Evolutionary conservation across 2,329 filamentous ascomycete genomes (phyloP), one percentile per base, ranked within the genome.

Genomic region (Ophiostoma populinum): DNA sequence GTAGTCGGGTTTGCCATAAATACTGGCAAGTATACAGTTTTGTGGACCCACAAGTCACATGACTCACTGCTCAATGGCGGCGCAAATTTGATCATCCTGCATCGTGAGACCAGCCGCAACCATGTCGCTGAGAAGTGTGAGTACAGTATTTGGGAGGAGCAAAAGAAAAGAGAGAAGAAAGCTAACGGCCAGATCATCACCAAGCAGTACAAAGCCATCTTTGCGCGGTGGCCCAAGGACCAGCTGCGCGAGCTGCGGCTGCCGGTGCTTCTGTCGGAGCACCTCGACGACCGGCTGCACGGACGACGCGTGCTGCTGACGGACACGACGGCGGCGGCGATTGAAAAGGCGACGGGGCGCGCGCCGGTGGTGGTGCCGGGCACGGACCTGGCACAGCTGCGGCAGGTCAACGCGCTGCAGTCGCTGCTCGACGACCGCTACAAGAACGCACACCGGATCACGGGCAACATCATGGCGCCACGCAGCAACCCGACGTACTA

Each of bases 401-500:
- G 57, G 36, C 70, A 76, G 52, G 63, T 63, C 27, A 70, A 74
- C 47, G 70, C 68, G 2, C 50, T 78, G 20, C 66, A 67, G 44
- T 64, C 67, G 11, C 56, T 78, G 24, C 50, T 75, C 7, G 63
- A 68, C 46, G 61, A 77, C 51, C 61, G 69, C 29, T 77, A 72
- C 51, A 62, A 59, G 48, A 61, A 57, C 35, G 43, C 64, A 61
- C 65, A 68, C 44, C 56, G 56, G 15, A 48, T 64, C 10, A 61
- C 53, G n/a, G 62, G 64, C 26, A 53, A 54, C 4, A 53, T 76
- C 28, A 54, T 76, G 38, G 53, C 59, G 35, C 74, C 75, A 11
- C 62, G 61, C 49, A 74, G 69, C 46, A 70, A 77, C 43, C 74
- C 74, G 24, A 67, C 63, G 0, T 75, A 80, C 49, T 80, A 75